Conservation (phyloP, 139 green algal genomes). For the Chlorella sp. region DNA sequence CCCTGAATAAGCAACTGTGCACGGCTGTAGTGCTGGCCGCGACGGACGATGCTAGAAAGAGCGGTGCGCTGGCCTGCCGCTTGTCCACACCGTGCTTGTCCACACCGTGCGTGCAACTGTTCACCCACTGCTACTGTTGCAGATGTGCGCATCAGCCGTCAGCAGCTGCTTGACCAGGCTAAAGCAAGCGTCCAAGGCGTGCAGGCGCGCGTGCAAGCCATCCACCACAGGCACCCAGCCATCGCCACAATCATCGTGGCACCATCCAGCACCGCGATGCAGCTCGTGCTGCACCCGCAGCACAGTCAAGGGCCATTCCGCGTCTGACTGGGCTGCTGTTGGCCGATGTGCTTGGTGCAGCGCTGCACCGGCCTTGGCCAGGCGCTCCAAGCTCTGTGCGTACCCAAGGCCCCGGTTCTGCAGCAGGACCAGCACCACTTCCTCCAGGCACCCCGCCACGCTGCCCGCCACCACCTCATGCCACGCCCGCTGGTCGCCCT, state of each 20-base stretch:
- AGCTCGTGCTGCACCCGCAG: background rate
- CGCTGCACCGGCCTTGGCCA: background rate
- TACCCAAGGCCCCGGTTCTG: background rate
- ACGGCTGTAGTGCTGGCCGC: too few species aligned
- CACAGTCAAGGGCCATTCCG: background rate
- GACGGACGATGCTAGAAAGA: too few species aligned
- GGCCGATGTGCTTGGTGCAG: background rate
- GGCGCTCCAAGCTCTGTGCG: background rate
- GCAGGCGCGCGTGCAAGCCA: background rate
- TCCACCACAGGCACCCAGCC: background rate
- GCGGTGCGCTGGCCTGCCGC: too few species aligned
- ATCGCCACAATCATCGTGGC: background rate
- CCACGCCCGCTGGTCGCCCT: background rate
- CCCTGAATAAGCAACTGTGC: too few species aligned
- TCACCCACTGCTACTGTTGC: too few species aligned
- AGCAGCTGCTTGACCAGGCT: background rate
- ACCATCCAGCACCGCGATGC: background rate
- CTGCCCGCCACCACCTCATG: background rate
- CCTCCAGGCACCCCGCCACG: background rate
- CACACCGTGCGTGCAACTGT: too few species aligned
- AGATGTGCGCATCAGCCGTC: background rate
- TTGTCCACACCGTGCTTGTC: too few species aligned
- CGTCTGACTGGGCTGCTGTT: too few species aligned
- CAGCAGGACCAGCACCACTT: conserved; percentile 1
- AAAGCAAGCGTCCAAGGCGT: background rate